phyloP scores from a whole-genome alignment of 2,329 filamentous ascomycete species.

The Parastagonospora nodorum region DNA sequence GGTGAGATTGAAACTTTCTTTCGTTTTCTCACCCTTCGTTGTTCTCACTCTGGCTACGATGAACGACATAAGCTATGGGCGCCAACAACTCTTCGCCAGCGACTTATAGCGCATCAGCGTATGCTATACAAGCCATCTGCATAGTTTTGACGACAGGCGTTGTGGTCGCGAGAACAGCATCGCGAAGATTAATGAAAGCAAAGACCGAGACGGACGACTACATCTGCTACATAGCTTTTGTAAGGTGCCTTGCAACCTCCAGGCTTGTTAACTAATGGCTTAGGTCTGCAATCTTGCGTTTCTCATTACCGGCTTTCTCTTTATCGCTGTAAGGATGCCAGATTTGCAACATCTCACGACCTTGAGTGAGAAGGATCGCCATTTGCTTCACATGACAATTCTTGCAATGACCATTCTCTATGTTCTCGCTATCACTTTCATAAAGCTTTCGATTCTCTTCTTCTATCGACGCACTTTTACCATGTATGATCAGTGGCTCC shows the following conservation, averaged over 20 bases:
- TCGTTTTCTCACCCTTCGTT: background rate
- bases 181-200: conserved; percentile 7
- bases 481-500: conserved; percentile 10
- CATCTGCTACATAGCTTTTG: conserved; percentile 10
- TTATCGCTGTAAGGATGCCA: conserved; percentile 6
- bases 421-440: conserved; percentile 10
- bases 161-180: conserved; percentile 4
- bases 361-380: conserved; percentile 2
- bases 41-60: background rate
- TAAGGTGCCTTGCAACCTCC: background rate
- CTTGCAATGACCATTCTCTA: conserved; percentile 12
- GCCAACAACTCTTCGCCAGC: conserved; percentile 5
- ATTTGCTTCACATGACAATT: conserved; percentile 3
- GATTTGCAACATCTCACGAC: conserved; percentile 3
- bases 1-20: background rate
- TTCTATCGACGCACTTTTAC: conserved; percentile 16
- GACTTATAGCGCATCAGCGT: conserved; percentile 4
- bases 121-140: conserved; percentile 5
- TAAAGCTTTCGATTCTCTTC: conserved; percentile 18
- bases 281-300: conserved; percentile 10
- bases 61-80: background rate
- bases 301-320: conserved; percentile 7
- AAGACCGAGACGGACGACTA: conserved; percentile 3
- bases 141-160: conserved; percentile 7
- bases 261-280: background rate